Base-by-base conservation (phyloP, 805 yeast species). In the Candida michaelii region DNA sequence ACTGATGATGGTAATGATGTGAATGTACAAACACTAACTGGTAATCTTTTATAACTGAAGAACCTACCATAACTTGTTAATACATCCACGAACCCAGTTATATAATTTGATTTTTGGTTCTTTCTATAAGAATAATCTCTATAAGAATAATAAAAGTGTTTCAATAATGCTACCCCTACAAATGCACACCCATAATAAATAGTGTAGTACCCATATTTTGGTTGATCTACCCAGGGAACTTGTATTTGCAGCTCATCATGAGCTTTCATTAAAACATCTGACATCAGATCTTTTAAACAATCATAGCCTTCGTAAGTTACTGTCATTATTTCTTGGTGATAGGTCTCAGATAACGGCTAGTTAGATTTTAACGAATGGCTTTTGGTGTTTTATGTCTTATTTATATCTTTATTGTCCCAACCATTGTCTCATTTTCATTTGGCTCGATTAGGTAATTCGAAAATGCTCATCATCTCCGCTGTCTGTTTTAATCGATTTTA, bases 161-260 rank as follows among this genome's bases (percentile, higher is more conserved):
- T 74, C 4, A 71, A 2, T 3, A 60, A 42, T 1, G 68, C 66
- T 1, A 65, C 43, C 23, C 58, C 56, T 7, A 73, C 52, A 5
- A 67, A 51, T 2, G 66, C 75, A 8, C 56, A 65, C 3, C 71
- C 69, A 46, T 65, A 67, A 46, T 74, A 74, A 0, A 66, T 47
- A 12, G 74, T 61, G 40, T 63, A 65, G 24, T 61, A 57, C 2
- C 69, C 77, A 48, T 68, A 74, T 1, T 36, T 18, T 1, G 60
- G 42, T 41, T 63, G 58, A 37, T 44, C 49, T 29, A 56, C 41
- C 62, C 63, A 54, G 2, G 66, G 58, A 30, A 61, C 51, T 4
- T 50, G 57, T 0, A 54, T 52, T 43, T 69, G 75, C 44, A 69
- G 67, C 9, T 34, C 45, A 9, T n/a, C 44, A 4, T 35, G 15